Conservation (phyloP, 352 stramenopile genomes). For the Phytopythium kandeliae region DNA sequence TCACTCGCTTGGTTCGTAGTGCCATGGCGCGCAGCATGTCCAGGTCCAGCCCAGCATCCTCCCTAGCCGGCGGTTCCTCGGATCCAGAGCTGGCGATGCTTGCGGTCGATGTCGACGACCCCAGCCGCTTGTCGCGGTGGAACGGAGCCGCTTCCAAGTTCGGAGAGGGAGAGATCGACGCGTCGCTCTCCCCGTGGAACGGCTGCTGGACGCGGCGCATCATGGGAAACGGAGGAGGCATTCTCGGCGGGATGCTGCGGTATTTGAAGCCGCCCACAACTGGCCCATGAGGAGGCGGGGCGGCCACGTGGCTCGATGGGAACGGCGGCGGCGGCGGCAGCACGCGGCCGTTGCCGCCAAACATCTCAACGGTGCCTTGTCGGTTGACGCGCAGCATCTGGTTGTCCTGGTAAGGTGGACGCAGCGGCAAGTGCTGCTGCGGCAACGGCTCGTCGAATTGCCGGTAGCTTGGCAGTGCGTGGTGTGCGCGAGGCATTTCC, state of each 20-base stretch:
- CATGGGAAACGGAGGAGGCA: not conserved
- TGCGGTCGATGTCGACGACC: not conserved
- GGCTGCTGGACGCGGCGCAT: not conserved
- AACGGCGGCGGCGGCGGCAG: constrained; percentile 3
- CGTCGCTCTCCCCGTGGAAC: not conserved
- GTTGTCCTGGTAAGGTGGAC: constrained; percentile 33
- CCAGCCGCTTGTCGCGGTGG: not conserved
- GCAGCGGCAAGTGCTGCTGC: constrained; percentile 2
- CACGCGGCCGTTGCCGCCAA: constrained; percentile 18
- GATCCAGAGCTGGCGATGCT: not conserved
- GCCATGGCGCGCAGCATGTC: constrained; percentile 63
- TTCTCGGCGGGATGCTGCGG: constrained; percentile 12
- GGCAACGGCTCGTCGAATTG: not conserved
- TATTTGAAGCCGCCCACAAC: constrained; percentile 40
- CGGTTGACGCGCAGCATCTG: constrained; percentile 72
- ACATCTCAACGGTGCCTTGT: constrained; percentile 53
- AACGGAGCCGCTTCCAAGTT: not conserved
- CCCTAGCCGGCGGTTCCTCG: constrained; percentile 6
- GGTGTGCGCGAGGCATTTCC: constrained; percentile 1
- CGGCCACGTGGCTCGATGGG: not conserved
- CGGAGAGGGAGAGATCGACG: not conserved
- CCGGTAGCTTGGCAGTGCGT: not conserved
- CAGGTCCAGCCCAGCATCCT: constrained; percentile 34
- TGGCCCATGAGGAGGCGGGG: constrained; percentile 8
- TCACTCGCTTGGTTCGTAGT: constrained; percentile 41